Evolutionary conservation across 257 asterid genomes (phyloP).

Genomic region (Solanum commersonii): DNA sequence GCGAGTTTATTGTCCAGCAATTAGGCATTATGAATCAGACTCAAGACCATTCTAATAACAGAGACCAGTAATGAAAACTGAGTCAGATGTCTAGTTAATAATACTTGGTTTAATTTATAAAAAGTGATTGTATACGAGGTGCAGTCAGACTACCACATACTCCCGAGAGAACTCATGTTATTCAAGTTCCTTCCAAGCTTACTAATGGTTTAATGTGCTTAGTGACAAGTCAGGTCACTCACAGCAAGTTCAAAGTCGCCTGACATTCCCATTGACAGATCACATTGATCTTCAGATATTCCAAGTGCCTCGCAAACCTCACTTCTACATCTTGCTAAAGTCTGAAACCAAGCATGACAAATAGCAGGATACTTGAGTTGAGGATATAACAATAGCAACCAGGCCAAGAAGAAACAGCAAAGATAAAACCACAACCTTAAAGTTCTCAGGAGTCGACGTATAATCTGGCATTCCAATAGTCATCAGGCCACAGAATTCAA

Average conservation of each 20-base stretch:
- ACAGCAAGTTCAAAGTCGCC: conserved; percentile 95
- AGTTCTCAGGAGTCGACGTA: conserved; percentile 95
- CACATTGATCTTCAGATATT: conserved; percentile 61
- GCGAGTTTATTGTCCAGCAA: neutral
- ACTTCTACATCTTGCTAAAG: conserved; percentile 66
- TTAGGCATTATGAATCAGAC: neutral
- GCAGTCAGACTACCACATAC: neutral
- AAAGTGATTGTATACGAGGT: neutral
- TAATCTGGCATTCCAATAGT: conserved; percentile 96
- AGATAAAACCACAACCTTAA: conserved; percentile 46
- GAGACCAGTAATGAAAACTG: neutral
- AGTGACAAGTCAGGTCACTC: conserved; percentile 19
- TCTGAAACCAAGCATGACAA: conserved; percentile 28
- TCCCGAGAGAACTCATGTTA: neutral
- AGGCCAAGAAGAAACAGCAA: neutral
- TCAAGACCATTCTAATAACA: neutral
- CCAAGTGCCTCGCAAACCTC: conserved; percentile 74
- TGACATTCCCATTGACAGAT: conserved; percentile 98
- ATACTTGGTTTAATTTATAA: neutral
- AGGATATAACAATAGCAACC: neutral
- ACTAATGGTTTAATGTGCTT: neutral
- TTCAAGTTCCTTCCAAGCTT: neutral
- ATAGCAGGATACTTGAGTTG: conserved; percentile 3
- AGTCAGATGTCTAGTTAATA: neutral
- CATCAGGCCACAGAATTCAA: conserved; percentile 86